A percentile compares a stretch with the other conserved stretches of the same genome.
Evolutionary conservation across 352 stramenopile species (phyloP).

Genomic region (Blastocystis sp.): DNA sequence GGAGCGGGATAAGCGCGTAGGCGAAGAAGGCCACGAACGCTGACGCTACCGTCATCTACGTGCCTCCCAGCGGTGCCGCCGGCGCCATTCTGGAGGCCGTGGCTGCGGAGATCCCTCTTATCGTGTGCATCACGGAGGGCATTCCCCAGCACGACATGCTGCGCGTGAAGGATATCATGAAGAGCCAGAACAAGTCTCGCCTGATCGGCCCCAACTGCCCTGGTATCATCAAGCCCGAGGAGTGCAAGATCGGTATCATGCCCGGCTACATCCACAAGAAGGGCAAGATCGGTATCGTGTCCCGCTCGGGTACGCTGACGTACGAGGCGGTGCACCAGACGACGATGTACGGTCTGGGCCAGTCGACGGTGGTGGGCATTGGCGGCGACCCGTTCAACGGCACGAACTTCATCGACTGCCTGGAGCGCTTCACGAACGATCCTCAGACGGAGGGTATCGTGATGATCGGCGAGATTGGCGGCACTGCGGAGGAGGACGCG

Average conservation of each 20-base stretch:
- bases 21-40: slow-evolving; percentile 82
- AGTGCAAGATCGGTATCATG: slow-evolving; percentile 99
- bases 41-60: slow-evolving; percentile 97
- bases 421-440: slow-evolving; percentile 98
- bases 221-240: slow-evolving; percentile 98
- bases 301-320: slow-evolving; percentile 92
- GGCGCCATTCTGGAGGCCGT: slow-evolving; percentile 96
- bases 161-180: slow-evolving; percentile 90
- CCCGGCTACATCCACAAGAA: slow-evolving; percentile 96
- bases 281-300: slow-evolving; percentile 98
- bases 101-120: slow-evolving; percentile 84
- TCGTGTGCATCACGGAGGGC: slow-evolving; percentile 97
- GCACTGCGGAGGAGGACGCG: slow-evolving; percentile 93
- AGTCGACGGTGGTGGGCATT: slow-evolving; percentile 98
- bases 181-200: slow-evolving; percentile 86
- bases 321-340: slow-evolving; percentile 79
- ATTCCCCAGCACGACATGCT: slow-evolving; percentile 99
- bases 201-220: slow-evolving; percentile 99
- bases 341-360: slow-evolving; percentile 88
- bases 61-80: slow-evolving; percentile 95
- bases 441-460: slow-evolving; percentile 96
- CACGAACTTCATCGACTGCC: slow-evolving; percentile 99
- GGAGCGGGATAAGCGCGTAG: slow-evolving; percentile 74
- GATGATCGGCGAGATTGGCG: slow-evolving; percentile 99
- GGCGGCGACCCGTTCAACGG: slow-evolving; percentile 99